Conservation (phyloP, 805 yeast species). For the Priceomyces carsonii region DNA sequence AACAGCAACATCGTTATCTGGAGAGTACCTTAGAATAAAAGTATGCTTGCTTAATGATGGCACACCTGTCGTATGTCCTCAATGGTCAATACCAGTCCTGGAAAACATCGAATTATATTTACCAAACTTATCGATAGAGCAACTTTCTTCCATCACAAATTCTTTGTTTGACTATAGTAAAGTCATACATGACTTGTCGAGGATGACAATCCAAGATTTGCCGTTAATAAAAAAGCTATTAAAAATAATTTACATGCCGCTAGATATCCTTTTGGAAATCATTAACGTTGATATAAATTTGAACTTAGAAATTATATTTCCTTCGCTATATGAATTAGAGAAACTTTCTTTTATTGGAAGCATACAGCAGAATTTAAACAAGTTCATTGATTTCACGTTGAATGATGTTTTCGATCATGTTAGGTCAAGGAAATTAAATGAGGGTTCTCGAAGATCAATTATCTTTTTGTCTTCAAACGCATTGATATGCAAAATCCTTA, state of each 20-base stretch:
- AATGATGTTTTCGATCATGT: conserved; percentile 75
- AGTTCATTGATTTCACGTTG: conserved; percentile 73
- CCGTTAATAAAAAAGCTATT: conserved; percentile 44
- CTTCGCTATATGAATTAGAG: conserved; percentile 52
- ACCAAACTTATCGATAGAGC: conserved; percentile 55
- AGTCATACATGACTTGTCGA: conserved; percentile 38
- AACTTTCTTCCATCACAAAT: conserved; percentile 40
- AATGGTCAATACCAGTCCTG: conserved; percentile 53
- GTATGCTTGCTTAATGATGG: conserved; percentile 80
- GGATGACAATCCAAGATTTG: conserved; percentile 38
- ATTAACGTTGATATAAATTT: conserved; percentile 64
- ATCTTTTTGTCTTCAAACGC: conserved; percentile 87
- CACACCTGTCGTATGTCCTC: conserved; percentile 80
- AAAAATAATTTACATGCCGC: conserved; percentile 53
- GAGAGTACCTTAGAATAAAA: conserved; percentile 69
- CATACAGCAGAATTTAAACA: conserved; percentile 58
- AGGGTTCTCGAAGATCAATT: conserved; percentile 54
- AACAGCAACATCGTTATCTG: conserved; percentile 87
- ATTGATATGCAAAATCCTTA: conserved; percentile 85
- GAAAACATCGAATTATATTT: conserved; percentile 59
- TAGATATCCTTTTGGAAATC: conserved; percentile 56
- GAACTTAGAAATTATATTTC: conserved; percentile 75
- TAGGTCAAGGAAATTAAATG: conserved; percentile 41
- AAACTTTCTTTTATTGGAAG: conserved; percentile 41
- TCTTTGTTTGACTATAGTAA: conserved; percentile 41